A percentile compares a stretch with the other conserved stretches of the same genome.
phyloP scores from a whole-genome alignment of 140 eudicot genomes.

The Bidens hawaiensis region DNA sequence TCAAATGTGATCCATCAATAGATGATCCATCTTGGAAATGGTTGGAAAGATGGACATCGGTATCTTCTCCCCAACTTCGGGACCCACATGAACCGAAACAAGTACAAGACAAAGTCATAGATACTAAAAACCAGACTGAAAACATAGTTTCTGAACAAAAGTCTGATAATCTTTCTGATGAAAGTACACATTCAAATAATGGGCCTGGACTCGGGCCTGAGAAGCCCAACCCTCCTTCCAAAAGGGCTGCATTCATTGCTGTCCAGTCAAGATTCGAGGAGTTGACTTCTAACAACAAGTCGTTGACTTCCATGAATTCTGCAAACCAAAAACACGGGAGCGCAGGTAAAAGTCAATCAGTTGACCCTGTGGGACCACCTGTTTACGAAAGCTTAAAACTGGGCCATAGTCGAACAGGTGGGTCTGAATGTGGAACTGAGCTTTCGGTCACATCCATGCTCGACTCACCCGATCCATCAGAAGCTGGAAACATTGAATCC shows the following conservation, averaged over 20 bases:
- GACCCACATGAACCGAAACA: constrained; percentile 21
- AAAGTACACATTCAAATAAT: constrained; percentile 11
- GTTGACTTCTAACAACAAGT: constrained; percentile 36
- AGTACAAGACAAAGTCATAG: constrained; percentile 22
- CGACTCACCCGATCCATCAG: constrained; percentile 55
- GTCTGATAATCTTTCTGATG: constrained; percentile 16
- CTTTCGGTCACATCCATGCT: constrained; percentile 55
- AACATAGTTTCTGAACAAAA: constrained; percentile 12
- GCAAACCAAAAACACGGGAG: background rate
- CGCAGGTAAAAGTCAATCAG: background rate
- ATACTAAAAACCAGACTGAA: constrained; percentile 11
- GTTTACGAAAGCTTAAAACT: constrained; percentile 31
- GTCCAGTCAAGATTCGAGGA: constrained; percentile 72
- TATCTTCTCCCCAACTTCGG: constrained; percentile 35
- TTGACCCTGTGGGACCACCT: constrained; percentile 2
- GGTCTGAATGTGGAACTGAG: constrained; percentile 59
- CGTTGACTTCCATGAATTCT: background rate
- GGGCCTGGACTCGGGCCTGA: constrained; percentile 16
- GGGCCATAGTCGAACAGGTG: constrained; percentile 21
- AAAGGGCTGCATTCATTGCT: constrained; percentile 49
- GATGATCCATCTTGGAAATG: constrained; percentile 75
- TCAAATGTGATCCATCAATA: constrained; percentile 57
- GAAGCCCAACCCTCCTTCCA: constrained; percentile 9
- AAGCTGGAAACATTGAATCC: constrained; percentile 29
- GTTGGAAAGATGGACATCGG: constrained; percentile 80